phyloP scores from a whole-genome alignment of 345 rosid species.

The Citrus glauca region DNA sequence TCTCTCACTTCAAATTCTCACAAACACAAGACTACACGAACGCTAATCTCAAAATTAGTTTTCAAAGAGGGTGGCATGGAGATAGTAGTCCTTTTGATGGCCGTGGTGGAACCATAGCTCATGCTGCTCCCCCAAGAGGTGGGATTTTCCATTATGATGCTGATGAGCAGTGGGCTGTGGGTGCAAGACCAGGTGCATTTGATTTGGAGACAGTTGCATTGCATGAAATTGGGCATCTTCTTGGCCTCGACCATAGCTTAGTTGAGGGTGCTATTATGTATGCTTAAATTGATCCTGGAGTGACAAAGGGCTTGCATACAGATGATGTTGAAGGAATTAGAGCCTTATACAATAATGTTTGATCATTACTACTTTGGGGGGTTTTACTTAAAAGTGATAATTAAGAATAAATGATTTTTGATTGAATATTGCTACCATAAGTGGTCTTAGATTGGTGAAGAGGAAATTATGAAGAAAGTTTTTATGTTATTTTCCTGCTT shows the following conservation, averaged over 20 bases:
- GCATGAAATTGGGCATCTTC: slow-evolving; percentile 43
- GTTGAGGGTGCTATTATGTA: slow-evolving; percentile 32
- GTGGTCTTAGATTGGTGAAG: no score
- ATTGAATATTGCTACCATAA: no score
- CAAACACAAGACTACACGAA: background rate
- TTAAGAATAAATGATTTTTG: no score
- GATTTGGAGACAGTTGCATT: slow-evolving; percentile 31
- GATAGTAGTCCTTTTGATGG: slow-evolving; percentile 22
- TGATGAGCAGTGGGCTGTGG: slow-evolving; percentile 22
- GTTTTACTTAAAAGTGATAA: no score
- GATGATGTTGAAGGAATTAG: slow-evolving; percentile 39
- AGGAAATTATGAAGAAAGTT: no score
- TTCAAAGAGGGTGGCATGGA: slow-evolving; percentile 8
- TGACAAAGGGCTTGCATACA: slow-evolving; percentile 16
- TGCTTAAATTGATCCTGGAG: slow-evolving; percentile 8
- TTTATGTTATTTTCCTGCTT: no score
- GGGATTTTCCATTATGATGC: slow-evolving; percentile 32
- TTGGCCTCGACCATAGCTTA: slow-evolving; percentile 33
- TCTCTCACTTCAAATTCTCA: slow-evolving; percentile 23
- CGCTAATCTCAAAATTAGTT: slow-evolving; percentile 27
- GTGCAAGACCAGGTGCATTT: background rate
- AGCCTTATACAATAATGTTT: slow-evolving; percentile 13
- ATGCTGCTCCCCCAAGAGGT: slow-evolving; percentile 19
- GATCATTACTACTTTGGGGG: background rate
- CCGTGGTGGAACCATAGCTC: slow-evolving; percentile 16